Evolutionary conservation across 1,284 basidiomycete species (phyloP).

Genomic region (Puccinia hordei): DNA sequence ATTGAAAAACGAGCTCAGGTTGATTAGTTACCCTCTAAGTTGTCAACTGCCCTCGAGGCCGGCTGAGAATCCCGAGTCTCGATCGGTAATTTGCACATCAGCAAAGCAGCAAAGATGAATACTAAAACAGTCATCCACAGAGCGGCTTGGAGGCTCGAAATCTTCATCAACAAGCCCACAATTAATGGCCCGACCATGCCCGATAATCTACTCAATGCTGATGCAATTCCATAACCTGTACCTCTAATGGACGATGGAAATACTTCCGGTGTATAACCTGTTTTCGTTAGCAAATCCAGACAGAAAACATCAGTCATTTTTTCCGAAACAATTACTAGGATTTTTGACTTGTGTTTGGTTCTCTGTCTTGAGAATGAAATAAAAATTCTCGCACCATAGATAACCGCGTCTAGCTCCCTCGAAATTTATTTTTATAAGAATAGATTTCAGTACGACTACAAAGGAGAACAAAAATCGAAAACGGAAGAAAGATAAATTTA

Average conservation of each 20-base stretch:
- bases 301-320: not conserved
- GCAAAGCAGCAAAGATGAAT: conserved; percentile 62
- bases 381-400: conserved; percentile 37
- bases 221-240: conserved; percentile 86
- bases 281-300: not conserved
- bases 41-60: not conserved
- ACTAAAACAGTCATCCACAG: conserved; percentile 70
- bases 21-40: not conserved
- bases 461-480: not conserved
- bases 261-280: conserved; percentile 49
- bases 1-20: not conserved
- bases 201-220: conserved; percentile 82
- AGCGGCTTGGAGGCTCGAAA: conserved; percentile 72
- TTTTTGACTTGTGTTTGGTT: not conserved
- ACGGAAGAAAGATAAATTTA: conserved; percentile 77
- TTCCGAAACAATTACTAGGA: not conserved
- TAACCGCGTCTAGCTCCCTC: conserved; percentile 37
- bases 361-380: not conserved
- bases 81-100: conserved; percentile 36
- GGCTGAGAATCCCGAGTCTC: conserved; percentile 28
- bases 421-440: not conserved
- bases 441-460: not conserved
- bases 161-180: conserved; percentile 75
- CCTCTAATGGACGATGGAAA: conserved; percentile 68
- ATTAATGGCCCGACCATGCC: conserved; percentile 86